Evolutionary conservation across 2,329 filamentous ascomycete genomes (phyloP), one percentile per base, ranked within the genome.

Genomic region (Amesomyces nigricolor): DNA sequence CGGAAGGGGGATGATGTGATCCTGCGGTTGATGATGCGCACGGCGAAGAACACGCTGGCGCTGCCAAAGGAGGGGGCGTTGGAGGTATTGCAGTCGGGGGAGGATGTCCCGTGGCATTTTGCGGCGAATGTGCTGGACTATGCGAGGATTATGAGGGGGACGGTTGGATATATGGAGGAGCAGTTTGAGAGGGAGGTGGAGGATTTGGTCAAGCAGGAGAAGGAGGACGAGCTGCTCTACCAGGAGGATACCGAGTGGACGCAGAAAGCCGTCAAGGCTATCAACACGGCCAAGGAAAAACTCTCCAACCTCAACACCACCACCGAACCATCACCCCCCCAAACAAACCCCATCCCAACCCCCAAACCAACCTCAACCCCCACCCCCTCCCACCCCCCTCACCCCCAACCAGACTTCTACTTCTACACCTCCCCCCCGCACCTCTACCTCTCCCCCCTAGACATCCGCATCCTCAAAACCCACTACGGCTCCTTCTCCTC

Each of bases 41-140:
- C 86, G 54, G 81, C 89, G 16, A 83, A 85, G 52, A 95, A 88
- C 63, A 96, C 90, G 2, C 77, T 97, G 57, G 92, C 92, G 2
- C 77, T 99, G 61, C 94, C 94, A 10, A 82, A 87, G 61, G 92
- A 96, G 68, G 85, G 87, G 3, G 79, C 79, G 4, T 83, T 83
- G 2, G 88, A 94, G 61, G 78, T 82, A 3, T 75, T 90, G 29
- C 79, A 80, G 30, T 78, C 82, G 17, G 82, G 81, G 8, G 85
- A 92, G 49, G 87, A 91, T 65, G 83, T 97, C 37, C 94, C 94
- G 0, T 99, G 94, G 94, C 90, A 95, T 69, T 91, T 94, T 71
- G 90, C 89, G 5, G 91, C 90, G 9, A 95, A 96, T 65, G 91
- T 96, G 37, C 80, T 95, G 67, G 94, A 99, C 68, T 99, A 96